Conservation (phyloP, 345 rosid species). For the Lenwebbia sp. region DNA sequence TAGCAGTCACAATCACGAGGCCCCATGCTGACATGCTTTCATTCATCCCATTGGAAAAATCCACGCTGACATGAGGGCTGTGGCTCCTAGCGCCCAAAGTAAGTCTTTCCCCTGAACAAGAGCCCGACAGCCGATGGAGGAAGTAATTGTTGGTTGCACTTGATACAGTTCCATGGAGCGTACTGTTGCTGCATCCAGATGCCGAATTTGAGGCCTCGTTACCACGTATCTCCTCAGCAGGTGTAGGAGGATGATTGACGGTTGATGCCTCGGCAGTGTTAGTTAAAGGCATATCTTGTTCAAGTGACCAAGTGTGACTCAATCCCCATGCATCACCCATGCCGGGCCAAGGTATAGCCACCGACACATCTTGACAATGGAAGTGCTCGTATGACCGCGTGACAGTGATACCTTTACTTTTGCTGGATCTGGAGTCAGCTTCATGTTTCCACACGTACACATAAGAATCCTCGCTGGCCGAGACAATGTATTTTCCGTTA, state of each 20-base stretch:
- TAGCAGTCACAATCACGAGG: conserved; percentile 82
- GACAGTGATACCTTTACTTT: conserved; percentile 52
- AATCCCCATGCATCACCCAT: conserved; percentile 39
- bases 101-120: conserved; percentile 92
- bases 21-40: conserved; percentile 68
- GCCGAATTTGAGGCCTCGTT: conserved; percentile 28
- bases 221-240: conserved; percentile 41
- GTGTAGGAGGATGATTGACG: conserved; percentile 78
- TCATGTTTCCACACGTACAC: conserved; percentile 93
- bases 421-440: conserved; percentile 64
- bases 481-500: conserved; percentile 69
- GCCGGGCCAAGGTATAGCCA: conserved; percentile 93
- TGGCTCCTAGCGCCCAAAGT: conserved; percentile 27
- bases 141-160: conserved; percentile 77
- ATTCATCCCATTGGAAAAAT: conserved; percentile 33
- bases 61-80: conserved; percentile 45
- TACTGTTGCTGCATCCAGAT: conserved; percentile 32
- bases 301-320: conserved; percentile 20
- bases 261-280: conserved; percentile 45
- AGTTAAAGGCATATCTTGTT: conserved; percentile 28
- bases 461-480: conserved; percentile 96
- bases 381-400: conserved; percentile 77
- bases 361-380: conserved; percentile 81
- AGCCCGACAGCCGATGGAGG: conserved; percentile 79
- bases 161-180: conserved; percentile 64